Percentiles rank a stretch among this genome's conserved stretches.
Conservation (phyloP, 169 alveolate genomes). For the Amoebophrya sp. region DNA sequence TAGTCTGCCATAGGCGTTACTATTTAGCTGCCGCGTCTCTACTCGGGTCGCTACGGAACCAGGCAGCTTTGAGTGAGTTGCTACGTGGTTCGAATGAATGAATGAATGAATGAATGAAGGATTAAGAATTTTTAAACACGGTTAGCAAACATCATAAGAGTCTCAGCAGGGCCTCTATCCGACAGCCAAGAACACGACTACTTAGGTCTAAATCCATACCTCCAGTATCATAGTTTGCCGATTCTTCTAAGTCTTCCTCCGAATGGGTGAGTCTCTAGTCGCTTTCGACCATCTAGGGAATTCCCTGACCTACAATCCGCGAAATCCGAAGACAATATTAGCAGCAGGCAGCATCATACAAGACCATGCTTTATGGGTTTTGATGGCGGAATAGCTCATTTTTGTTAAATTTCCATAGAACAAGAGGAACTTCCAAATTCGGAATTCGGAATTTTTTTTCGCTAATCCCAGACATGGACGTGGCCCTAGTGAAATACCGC, state of each 20-base stretch:
- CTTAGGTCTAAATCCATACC: not conserved
- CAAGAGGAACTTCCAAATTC: not conserved
- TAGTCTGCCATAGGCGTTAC: not conserved
- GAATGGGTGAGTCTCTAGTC: conserved; percentile 56
- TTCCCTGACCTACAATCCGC: conserved; percentile 66
- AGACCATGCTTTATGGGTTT: conserved; percentile 49
- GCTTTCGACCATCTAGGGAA: conserved; percentile 67
- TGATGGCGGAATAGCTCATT: not conserved
- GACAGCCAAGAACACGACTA: not conserved
- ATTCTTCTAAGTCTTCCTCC: not conserved
- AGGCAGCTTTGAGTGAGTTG: too few species aligned
- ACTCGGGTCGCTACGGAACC: too few species aligned
- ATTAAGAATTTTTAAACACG: not conserved
- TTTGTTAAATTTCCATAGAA: not conserved
- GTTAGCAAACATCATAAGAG: not conserved
- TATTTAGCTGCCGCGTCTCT: too few species aligned
- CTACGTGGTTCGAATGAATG: too few species aligned
- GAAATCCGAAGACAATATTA: conserved; percentile 67
- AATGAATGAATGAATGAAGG: not conserved
- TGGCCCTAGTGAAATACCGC: conserved; percentile 64
- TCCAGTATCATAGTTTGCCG: not conserved
- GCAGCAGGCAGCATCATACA: conserved; percentile 75
- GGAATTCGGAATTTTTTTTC: not conserved
- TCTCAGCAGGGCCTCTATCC: conserved; percentile 34
- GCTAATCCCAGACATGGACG: conserved; percentile 59